phyloP scores from a whole-genome alignment of 2,329 filamentous ascomycete species.

The Incumbomyces lentus region DNA sequence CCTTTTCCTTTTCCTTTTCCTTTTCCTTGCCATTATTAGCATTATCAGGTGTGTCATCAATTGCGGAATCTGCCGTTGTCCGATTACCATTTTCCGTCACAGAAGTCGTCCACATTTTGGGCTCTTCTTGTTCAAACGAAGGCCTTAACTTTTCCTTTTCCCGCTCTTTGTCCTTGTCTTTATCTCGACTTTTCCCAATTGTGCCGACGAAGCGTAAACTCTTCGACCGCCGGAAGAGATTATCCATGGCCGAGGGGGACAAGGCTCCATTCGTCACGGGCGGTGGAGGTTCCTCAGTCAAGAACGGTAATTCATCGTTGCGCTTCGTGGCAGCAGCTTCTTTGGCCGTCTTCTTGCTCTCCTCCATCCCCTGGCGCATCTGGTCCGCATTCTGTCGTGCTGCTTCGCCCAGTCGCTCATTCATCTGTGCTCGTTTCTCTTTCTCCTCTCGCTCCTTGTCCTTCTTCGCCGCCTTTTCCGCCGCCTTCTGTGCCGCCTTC shows the following conservation, averaged over 20 bases:
- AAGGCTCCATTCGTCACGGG: conserved; percentile 6
- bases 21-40: conserved; percentile 15
- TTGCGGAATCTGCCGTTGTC: conserved; percentile 3
- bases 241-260: conserved; percentile 34
- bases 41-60: conserved; percentile 8
- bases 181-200: conserved; percentile 15
- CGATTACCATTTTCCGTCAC: not conserved
- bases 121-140: not conserved
- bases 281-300: conserved; percentile 10
- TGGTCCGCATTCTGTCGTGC: conserved; percentile 51
- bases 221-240: conserved; percentile 56
- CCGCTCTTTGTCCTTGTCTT: conserved; percentile 6
- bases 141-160: not conserved
- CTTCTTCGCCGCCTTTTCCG: conserved; percentile 39
- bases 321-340: conserved; percentile 39
- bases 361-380: conserved; percentile 52
- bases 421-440: conserved; percentile 37
- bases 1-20: conserved; percentile 32
- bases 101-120: not conserved
- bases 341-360: conserved; percentile 52
- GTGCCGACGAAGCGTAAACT: conserved; percentile 18
- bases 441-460: conserved; percentile 45
- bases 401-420: conserved; percentile 47
- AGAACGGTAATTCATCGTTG: conserved; percentile 16
- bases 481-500: conserved; percentile 37